A percentile compares a stretch with the other conserved stretches of the same genome.
phyloP scores from a whole-genome alignment of 2,329 filamentous ascomycete genomes.

The Diplodia sapinea region DNA sequence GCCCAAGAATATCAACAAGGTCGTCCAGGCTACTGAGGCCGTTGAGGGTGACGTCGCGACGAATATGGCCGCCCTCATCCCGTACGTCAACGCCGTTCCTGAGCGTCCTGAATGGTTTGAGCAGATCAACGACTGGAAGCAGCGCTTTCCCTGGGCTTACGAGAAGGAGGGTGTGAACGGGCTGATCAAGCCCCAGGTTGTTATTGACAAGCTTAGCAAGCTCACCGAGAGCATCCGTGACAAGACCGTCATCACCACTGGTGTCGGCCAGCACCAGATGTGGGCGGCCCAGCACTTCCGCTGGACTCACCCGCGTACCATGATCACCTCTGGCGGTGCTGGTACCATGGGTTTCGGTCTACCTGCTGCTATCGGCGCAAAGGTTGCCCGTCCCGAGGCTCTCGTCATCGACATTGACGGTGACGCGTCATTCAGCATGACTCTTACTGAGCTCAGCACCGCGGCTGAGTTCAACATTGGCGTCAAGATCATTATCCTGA shows the following conservation, averaged over 20 bases:
- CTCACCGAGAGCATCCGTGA: slow-evolving; percentile 81
- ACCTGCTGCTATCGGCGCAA: slow-evolving; percentile 92
- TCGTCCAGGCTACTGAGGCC: slow-evolving; percentile 93
- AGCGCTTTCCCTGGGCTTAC: slow-evolving; percentile 85
- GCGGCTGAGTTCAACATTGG: slow-evolving; percentile 96
- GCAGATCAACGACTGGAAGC: slow-evolving; percentile 90
- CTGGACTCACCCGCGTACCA: slow-evolving; percentile 87
- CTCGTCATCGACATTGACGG: slow-evolving; percentile 96
- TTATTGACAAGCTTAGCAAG: slow-evolving; percentile 89
- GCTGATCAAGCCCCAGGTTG: slow-evolving; percentile 89
- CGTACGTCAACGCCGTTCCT: slow-evolving; percentile 67
- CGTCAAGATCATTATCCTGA: slow-evolving; percentile 91
- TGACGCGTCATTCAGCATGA: slow-evolving; percentile 99
- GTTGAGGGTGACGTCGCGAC: slow-evolving; percentile 88
- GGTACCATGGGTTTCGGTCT: slow-evolving; percentile 97
- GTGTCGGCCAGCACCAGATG: slow-evolving; percentile 99
- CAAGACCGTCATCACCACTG: slow-evolving; percentile 85
- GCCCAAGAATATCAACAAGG: slow-evolving; percentile 99
- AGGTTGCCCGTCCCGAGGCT: slow-evolving; percentile 80
- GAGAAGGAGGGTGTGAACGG: slow-evolving; percentile 77
- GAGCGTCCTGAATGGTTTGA: slow-evolving; percentile 85
- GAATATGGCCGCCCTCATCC: slow-evolving; percentile 78
- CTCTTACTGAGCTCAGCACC: slow-evolving; percentile 90
- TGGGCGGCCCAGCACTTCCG: slow-evolving; percentile 97
- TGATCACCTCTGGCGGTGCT: slow-evolving; percentile 95